phyloP scores from a whole-genome alignment of 371 early-diverging fungal species.

The Coemansia sp. region DNA sequence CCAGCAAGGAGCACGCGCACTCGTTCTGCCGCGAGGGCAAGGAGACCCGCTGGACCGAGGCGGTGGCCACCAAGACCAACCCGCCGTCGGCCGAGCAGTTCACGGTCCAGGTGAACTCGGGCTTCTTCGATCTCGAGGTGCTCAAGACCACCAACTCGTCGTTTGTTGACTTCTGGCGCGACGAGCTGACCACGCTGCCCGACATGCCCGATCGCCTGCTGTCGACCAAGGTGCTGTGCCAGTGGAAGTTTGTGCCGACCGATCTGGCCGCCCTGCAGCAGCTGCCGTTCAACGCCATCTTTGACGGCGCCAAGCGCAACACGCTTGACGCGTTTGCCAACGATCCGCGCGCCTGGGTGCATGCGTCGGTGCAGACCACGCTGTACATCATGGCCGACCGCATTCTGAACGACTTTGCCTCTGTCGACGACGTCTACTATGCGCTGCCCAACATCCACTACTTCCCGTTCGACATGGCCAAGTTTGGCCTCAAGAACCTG shows the following conservation, averaged over 20 bases:
- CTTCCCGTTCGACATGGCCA: constrained; percentile 72
- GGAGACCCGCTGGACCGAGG: constrained; percentile 64
- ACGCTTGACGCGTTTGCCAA: constrained; percentile 45
- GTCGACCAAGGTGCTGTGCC: constrained; percentile 72
- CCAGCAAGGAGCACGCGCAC: constrained; percentile 71
- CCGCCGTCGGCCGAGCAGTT: constrained; percentile 28
- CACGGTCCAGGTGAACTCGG: constrained; percentile 31
- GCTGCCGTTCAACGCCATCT: constrained; percentile 24
- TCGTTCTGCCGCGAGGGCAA: constrained; percentile 79
- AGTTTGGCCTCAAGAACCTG: constrained; percentile 73
- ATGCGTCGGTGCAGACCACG: constrained; percentile 48
- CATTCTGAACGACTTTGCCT: constrained; percentile 62
- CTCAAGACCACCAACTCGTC: constrained; percentile 70
- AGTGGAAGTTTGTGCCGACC: constrained; percentile 51
- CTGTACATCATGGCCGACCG: constrained; percentile 56
- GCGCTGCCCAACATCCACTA: constrained; percentile 85
- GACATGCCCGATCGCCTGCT: constrained; percentile 80
- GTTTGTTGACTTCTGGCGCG: constrained; percentile 74
- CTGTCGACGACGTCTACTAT: constrained; percentile 66
- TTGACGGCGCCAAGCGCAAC: constrained; percentile 50
- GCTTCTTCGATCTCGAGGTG: constrained; percentile 46
- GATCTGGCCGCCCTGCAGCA: constrained; percentile 20
- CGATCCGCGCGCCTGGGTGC: constrained; percentile 50
- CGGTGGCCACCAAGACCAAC: constrained; percentile 52
- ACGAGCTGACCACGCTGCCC: constrained; percentile 74